phyloP scores from a whole-genome alignment of 495 filamentous ascomycete genomes.

The Hypoxylon crocopeplum region DNA sequence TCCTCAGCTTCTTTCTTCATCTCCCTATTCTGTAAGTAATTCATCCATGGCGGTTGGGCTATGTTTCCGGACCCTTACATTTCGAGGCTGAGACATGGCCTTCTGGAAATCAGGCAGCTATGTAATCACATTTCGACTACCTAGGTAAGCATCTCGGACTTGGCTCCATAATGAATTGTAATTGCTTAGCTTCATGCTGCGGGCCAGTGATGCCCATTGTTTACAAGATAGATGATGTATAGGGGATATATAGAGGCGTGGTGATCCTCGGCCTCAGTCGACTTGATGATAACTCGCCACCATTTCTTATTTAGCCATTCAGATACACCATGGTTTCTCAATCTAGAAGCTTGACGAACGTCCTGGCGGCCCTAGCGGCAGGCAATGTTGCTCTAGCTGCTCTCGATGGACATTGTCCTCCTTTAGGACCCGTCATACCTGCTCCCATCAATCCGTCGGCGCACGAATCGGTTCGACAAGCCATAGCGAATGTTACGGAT shows the following conservation, averaged over 20 bases:
- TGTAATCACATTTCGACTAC: not conserved
- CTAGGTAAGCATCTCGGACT: slow-evolving; percentile 17
- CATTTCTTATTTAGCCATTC: not conserved
- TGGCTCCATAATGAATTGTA: not conserved
- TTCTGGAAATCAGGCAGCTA: not conserved
- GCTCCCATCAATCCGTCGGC: slow-evolving; percentile 33
- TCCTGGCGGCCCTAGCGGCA: not conserved
- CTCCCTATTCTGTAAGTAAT: not conserved
- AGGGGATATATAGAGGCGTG: slow-evolving; percentile 1
- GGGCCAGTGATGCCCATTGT: not conserved
- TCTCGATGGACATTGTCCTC: slow-evolving; percentile 43
- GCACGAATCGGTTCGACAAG: slow-evolving; percentile 25
- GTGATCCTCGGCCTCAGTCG: not conserved
- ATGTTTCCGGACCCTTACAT: not conserved
- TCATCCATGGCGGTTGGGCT: not conserved
- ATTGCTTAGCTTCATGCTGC: not conserved
- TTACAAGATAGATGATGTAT: not conserved
- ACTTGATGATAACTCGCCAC: not conserved
- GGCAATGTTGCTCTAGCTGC: slow-evolving; percentile 34
- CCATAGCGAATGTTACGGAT: slow-evolving; percentile 12
- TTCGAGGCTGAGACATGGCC: not conserved
- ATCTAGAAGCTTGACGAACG: not conserved
- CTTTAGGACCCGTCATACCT: slow-evolving; percentile 43
- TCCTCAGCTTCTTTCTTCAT: slow-evolving; percentile 15
- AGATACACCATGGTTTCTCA: slow-evolving; percentile 10